Percentiles rank a stretch among this genome's conserved stretches.
phyloP scores from a whole-genome alignment of 371 early-diverging fungal species.

The Batkoa obscura region DNA sequence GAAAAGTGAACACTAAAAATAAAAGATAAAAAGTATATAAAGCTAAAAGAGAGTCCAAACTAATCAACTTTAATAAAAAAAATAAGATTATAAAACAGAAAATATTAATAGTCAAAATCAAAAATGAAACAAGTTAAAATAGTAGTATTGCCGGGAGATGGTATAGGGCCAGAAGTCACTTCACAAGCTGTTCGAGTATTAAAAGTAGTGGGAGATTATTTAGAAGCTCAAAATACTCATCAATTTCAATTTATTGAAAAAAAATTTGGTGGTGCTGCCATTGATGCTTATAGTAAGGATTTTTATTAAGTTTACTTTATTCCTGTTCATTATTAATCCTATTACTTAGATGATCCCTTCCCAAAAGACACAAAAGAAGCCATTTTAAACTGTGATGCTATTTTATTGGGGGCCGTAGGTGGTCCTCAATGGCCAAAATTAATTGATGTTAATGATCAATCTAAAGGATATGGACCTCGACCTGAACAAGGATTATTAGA shows the following conservation, averaged over 20 bases:
- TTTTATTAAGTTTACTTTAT: too few species aligned
- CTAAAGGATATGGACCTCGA: conserved; percentile 41
- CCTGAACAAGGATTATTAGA: conserved; percentile 88
- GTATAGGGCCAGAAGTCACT: conserved; percentile 88
- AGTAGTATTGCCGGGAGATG: conserved; percentile 84
- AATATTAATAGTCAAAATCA: background rate
- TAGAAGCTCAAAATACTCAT: conserved; percentile 29
- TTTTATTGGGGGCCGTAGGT: conserved; percentile 92
- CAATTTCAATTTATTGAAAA: conserved; percentile 52
- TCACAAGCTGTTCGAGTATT: conserved; percentile 79
- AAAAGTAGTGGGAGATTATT: conserved; percentile 40
- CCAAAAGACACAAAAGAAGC: conserved; percentile 59
- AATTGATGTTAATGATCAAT: conserved; percentile 15
- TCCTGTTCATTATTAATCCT: background rate
- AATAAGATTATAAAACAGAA: background rate
- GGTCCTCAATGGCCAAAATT: conserved; percentile 82
- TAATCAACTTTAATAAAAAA: background rate
- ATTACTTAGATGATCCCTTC: conserved; percentile 48
- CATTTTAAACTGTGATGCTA: conserved; percentile 64
- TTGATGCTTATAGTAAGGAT: conserved; percentile 63
- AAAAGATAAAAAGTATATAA: too few species aligned
- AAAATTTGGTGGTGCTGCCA: conserved; percentile 80
- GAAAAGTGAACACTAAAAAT: too few species aligned
- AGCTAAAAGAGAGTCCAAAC: background rate
- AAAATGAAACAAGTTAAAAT: conserved; percentile 17